A percentile compares a stretch with the other conserved stretches of the same genome.
Conservation (phyloP, 345 rosid genomes). For the Moricandia arvensis region DNA sequence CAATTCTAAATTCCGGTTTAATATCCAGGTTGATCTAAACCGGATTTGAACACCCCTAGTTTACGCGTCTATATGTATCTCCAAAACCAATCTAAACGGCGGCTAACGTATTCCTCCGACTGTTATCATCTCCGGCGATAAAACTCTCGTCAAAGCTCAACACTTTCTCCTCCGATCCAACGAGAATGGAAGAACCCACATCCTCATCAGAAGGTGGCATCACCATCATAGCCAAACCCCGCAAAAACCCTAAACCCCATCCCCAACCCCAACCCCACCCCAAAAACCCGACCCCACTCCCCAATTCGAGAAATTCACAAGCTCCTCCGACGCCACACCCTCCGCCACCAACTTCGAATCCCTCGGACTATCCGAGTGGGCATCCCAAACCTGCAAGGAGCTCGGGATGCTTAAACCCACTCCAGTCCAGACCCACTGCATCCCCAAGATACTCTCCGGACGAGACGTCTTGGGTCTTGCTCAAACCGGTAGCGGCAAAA, state of each 20-base stretch:
- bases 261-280: background rate
- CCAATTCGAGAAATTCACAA: constrained; percentile 43
- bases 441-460: constrained; percentile 70
- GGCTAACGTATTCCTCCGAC: constrained; percentile 10
- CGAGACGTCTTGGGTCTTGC: constrained; percentile 85
- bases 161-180: background rate
- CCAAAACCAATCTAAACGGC: background rate
- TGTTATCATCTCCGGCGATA: constrained; percentile 11
- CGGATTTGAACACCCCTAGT: constrained; percentile 23
- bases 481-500: constrained; percentile 92
- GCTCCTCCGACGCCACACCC: constrained; percentile 28
- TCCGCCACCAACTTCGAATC: constrained; percentile 45
- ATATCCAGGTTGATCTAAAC: constrained; percentile 1
- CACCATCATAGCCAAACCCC: constrained; percentile 57
- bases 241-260: constrained; percentile 22
- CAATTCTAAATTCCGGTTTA: background rate
- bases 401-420: constrained; percentile 80
- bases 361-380: constrained; percentile 84
- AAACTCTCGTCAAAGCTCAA: background rate
- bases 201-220: constrained; percentile 41
- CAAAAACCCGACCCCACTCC: constrained; percentile 35
- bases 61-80: background rate
- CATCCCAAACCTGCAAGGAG: constrained; percentile 76
- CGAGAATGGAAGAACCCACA: constrained; percentile 31
- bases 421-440: constrained; percentile 80